These are phyloP conservation scores for Zalaria obscura DNA, from an alignment of 2,329 filamentous ascomycete species.

Conservation along the genomic window DNA sequence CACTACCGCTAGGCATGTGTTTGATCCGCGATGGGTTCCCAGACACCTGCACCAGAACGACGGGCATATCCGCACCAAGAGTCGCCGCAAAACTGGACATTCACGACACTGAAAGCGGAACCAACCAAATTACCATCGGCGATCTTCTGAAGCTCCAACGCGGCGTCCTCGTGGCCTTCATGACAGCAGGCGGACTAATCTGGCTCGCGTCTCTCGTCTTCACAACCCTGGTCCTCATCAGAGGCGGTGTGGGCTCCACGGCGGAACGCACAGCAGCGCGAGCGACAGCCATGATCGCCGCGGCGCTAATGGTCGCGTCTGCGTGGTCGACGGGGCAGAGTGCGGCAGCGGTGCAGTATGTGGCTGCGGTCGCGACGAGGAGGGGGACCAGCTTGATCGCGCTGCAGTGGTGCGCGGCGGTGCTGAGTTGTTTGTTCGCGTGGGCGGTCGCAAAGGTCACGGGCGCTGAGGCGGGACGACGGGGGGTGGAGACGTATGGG, in stretches of 20 bases:
- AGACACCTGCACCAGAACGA: constrained; percentile 1
- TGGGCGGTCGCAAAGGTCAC: constrained; percentile 3
- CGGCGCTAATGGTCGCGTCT: constrained; percentile 6
- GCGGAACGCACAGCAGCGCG: constrained; percentile 1
- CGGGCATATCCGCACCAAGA: constrained; percentile 1
- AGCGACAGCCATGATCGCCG: constrained; percentile 1
- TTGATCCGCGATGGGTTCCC: background rate
- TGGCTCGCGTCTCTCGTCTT: constrained; percentile 6
- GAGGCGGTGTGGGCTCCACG: constrained; percentile 2
- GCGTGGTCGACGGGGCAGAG: constrained; percentile 7
- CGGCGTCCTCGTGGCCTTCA: constrained; percentile 7
- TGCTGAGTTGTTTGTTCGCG: constrained; percentile 5
- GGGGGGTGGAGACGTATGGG: too few relatives aligned
- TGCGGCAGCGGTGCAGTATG: constrained; percentile 3
- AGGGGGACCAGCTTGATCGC: constrained; percentile 4
- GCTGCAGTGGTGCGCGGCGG: constrained; percentile 7
- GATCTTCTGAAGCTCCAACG: constrained; percentile 4
- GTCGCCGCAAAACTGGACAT: constrained; percentile 2
- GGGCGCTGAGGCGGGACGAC: background rate
- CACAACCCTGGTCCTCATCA: constrained; percentile 5
- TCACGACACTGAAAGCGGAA: constrained; percentile 1
- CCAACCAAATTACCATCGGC: background rate
- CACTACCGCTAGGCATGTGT: background rate
- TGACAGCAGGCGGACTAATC: constrained; percentile 7
- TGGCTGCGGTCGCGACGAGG: background rate